phyloP scores from a whole-genome alignment of 768 basidiomycete species.

The Omphalotus guepiniiformis region DNA sequence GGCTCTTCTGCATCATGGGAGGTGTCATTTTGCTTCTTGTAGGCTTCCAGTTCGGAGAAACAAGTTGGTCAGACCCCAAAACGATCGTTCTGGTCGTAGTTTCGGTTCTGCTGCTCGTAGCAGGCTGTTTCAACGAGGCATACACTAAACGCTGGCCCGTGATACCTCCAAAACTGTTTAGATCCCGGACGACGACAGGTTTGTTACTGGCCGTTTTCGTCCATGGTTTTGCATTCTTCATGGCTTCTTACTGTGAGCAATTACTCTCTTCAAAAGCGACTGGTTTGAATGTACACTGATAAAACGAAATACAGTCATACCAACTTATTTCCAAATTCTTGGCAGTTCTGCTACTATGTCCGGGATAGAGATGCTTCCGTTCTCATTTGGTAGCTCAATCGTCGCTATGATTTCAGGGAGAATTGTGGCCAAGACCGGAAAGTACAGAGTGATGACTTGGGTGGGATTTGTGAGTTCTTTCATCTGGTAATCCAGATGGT shows the following conservation, averaged over 20 bases:
- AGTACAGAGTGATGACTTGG: slow-evolving; percentile 64
- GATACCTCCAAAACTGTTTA: slow-evolving; percentile 71
- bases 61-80: slow-evolving; percentile 51
- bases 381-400: slow-evolving; percentile 54
- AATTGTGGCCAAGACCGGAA: slow-evolving; percentile 49
- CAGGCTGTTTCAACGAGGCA: slow-evolving; percentile 52
- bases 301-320: slow-evolving; percentile 44
- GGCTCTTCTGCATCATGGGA: slow-evolving; percentile 54
- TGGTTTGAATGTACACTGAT: no score
- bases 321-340: slow-evolving; percentile 73
- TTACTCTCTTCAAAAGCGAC: no score
- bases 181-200: slow-evolving; percentile 70
- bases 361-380: slow-evolving; percentile 62
- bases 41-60: slow-evolving; percentile 70
- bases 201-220: slow-evolving; percentile 56
- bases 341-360: slow-evolving; percentile 69
- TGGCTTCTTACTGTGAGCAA: slow-evolving; percentile 24
- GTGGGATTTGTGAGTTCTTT: no score
- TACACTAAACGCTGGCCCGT: slow-evolving; percentile 66
- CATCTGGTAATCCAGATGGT: no score
- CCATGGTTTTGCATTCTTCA: slow-evolving; percentile 64
- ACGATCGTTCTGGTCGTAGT: slow-evolving; percentile 60
- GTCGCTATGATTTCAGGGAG: slow-evolving; percentile 55
- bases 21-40: slow-evolving; percentile 65
- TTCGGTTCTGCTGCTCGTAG: slow-evolving; percentile 49